Conservation (phyloP, 192 early-diverging fungal species). For the Paraglomus occultum region DNA sequence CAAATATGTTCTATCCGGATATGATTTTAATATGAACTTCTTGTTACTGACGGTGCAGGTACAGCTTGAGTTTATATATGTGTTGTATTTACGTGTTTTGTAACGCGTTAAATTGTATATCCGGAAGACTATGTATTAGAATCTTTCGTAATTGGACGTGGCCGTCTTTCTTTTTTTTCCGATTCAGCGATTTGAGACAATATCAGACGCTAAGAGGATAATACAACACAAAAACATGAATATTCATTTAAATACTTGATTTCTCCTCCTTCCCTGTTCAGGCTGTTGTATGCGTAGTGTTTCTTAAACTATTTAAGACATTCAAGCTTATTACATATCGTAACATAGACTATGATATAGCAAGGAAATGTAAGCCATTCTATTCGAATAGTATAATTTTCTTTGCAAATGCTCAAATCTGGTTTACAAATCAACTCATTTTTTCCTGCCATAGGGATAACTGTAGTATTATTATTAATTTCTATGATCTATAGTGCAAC, state of each 20-base stretch:
- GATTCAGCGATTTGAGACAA: too few relatives aligned
- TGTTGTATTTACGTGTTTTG: not conserved
- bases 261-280: not conserved
- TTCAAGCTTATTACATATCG: constrained; percentile 9
- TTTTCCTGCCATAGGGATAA: constrained; percentile 57
- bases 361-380: constrained; percentile 10
- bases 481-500: constrained; percentile 98
- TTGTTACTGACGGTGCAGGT: constrained; percentile 75
- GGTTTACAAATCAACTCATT: too few relatives aligned
- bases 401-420: too few relatives aligned
- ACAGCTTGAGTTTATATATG: not conserved
- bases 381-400: too few relatives aligned
- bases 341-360: not conserved
- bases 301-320: constrained; percentile 14
- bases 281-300: constrained; percentile 2
- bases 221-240: too few relatives aligned
- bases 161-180: too few relatives aligned
- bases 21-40: constrained; percentile 84
- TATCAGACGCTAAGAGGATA: too few relatives aligned
- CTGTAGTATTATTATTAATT: constrained; percentile 80
- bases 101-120: not conserved
- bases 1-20: constrained; percentile 81
- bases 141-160: too few relatives aligned
- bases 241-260: too few relatives aligned
- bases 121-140: too few relatives aligned